Evolutionary conservation across 768 basidiomycete species (phyloP), one percentile per base, ranked within the genome.

Genomic region (Hydnomerulius pinastri): DNA sequence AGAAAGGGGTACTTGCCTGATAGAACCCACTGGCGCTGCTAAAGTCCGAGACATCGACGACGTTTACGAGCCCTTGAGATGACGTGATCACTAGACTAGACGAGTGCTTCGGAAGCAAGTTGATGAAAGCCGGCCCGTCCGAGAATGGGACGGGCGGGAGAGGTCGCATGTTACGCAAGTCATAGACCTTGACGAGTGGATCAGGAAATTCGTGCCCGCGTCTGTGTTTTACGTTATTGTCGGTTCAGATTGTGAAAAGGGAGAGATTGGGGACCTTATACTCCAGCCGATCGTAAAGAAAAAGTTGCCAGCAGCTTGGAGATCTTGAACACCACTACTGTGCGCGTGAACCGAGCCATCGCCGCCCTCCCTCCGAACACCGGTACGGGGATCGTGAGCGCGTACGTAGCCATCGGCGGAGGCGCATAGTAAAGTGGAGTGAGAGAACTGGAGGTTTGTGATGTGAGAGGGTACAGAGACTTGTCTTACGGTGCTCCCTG

Each of bases 181-280:
- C 96, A 60, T 88, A 97, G 11, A 98, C 77, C 70, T 96, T 97
- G 55, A 99, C 92, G 28, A 94, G 75, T 3, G 93, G 91, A 65
- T 98, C 96, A 0, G 91, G 89, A 47, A 87, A 80, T 4, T 95
- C 92, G 40, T 88, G 85, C 6, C 87, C 85, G 68, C 90, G 92
- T 67, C 95, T 97, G 61, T 33, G 46, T 25, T 24, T 29, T 10
- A n/a, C 12, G 56, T 66, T 60, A 59, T 50, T 33, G 25, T 3
- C 43, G 27, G 18, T 28, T 43, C 25, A 17, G 0, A 17, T 25
- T 21, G 15, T n/a, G 30, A 18, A 40, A 35, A 27, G 17, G 4
- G 20, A 45, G 33, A 44, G 18, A 48, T 27, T 48, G 37, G n/a
- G n/a, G 53, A 92, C 94, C 92, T 86, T 70, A 91, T 77, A 3